A percentile compares a stretch with the other conserved stretches of the same genome.
phyloP scores from a whole-genome alignment of 2,329 filamentous ascomycete genomes.

The Cercospora nicotianae region DNA sequence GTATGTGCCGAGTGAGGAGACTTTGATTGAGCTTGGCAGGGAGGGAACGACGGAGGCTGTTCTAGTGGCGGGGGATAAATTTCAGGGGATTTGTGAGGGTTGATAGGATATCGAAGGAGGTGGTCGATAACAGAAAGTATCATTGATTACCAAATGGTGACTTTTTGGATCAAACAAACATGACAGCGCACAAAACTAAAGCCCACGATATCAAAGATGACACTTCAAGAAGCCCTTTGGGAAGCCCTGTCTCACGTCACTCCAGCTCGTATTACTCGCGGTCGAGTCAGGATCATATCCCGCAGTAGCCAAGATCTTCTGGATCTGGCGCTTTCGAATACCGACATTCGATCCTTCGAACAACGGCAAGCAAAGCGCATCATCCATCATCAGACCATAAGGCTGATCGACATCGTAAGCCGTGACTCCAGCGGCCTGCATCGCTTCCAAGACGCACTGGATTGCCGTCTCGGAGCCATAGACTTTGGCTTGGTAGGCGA shows the following conservation, averaged over 20 bases:
- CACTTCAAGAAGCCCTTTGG: not conserved
- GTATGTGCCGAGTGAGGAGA: constrained; percentile 16
- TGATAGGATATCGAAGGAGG: not conserved
- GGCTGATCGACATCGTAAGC: not conserved
- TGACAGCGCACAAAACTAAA: not conserved
- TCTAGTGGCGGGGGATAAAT: constrained; percentile 8
- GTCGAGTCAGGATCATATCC: not conserved
- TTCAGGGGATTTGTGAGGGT: not conserved
- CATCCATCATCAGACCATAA: not conserved
- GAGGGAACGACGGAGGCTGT: constrained; percentile 7
- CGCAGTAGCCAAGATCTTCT: not conserved
- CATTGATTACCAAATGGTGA: too few species aligned
- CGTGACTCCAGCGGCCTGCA: not conserved
- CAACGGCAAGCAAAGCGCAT: not conserved
- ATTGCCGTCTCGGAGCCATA: not conserved
- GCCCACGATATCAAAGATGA: not conserved
- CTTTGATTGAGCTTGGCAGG: constrained; percentile 15
- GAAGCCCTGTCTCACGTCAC: not conserved
- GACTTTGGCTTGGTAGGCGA: not conserved
- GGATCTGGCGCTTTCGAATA: not conserved
- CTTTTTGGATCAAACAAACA: not conserved
- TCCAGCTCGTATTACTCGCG: not conserved
- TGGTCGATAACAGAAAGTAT: too few species aligned
- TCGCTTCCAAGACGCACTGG: not conserved
- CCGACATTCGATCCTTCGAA: not conserved